phyloP scores from a whole-genome alignment of 352 stramenopile genomes.

The Phytophthora agathidicida region DNA sequence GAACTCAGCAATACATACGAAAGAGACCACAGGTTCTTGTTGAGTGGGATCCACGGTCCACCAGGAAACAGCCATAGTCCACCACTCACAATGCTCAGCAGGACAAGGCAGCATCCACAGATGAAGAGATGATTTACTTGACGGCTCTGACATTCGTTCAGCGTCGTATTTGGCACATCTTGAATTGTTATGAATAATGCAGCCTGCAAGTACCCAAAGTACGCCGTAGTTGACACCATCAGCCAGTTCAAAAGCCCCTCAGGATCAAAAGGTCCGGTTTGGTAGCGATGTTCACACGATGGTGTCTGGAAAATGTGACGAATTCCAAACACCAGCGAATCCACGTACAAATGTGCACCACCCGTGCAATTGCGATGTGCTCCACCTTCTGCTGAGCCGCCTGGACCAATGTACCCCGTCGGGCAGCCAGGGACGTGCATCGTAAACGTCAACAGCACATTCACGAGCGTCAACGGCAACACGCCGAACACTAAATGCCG shows the following conservation, averaged over 20 bases:
- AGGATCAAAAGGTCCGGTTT: constrained; percentile 72
- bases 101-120: constrained; percentile 13
- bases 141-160: background rate
- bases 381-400: constrained; percentile 51
- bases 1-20: constrained; percentile 65
- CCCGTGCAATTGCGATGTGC: constrained; percentile 72
- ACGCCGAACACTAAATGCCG: constrained; percentile 39
- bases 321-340: constrained; percentile 61
- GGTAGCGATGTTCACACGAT: constrained; percentile 62
- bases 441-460: constrained; percentile 59
- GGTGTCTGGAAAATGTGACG: constrained; percentile 69
- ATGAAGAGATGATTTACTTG: constrained; percentile 6
- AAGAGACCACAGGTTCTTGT: constrained; percentile 89
- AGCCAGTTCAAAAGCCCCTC: constrained; percentile 84
- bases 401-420: constrained; percentile 75
- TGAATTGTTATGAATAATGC: constrained; percentile 25
- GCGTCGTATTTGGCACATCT: background rate
- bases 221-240: constrained; percentile 63
- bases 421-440: constrained; percentile 71
- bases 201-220: constrained; percentile 66
- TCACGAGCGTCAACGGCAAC: constrained; percentile 45
- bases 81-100: constrained; percentile 12
- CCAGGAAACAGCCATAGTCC: constrained; percentile 34
- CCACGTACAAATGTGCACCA: constrained; percentile 76
- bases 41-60: constrained; percentile 62